Percentiles rank a stretch among this genome's conserved stretches.
phyloP scores from a whole-genome alignment of 2,329 filamentous ascomycete genomes.

The Stagonosporopsis rhizophila region DNA sequence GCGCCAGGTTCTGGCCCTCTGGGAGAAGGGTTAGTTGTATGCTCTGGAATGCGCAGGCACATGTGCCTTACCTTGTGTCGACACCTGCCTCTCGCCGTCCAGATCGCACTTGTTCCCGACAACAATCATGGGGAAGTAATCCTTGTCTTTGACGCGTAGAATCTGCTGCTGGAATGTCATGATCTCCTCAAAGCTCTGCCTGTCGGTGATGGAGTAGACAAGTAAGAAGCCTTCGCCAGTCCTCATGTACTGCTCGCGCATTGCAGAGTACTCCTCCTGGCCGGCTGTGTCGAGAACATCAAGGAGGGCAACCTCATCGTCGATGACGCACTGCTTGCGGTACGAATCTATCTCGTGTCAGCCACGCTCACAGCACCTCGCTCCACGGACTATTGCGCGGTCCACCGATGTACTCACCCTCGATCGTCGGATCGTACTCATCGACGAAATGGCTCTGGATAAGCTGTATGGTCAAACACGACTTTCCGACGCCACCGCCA shows the following conservation, averaged over 20 bases:
- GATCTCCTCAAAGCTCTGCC: slow-evolving; percentile 98
- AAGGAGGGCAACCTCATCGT: slow-evolving; percentile 95
- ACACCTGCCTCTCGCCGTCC: slow-evolving; percentile 88
- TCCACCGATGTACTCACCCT: slow-evolving; percentile 68
- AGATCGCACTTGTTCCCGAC: slow-evolving; percentile 99
- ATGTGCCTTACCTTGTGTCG: slow-evolving; percentile 77
- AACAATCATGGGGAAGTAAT: slow-evolving; percentile 99
- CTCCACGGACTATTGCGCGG: background rate
- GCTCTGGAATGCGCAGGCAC: slow-evolving; percentile 7
- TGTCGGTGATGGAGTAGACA: slow-evolving; percentile 97
- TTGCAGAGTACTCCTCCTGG: slow-evolving; percentile 98
- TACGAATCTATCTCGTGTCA: slow-evolving; percentile 77
- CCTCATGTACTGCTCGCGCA: slow-evolving; percentile 99
- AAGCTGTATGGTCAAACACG: slow-evolving; percentile 92
- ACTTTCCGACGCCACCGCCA: slow-evolving; percentile 98
- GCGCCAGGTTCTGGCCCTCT: slow-evolving; percentile 91
- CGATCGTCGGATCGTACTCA: slow-evolving; percentile 98
- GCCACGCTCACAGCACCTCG: background rate
- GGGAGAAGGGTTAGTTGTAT: slow-evolving; percentile 35
- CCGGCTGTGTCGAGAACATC: slow-evolving; percentile 98
- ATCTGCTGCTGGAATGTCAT: slow-evolving; percentile 99
- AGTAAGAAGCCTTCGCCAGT: slow-evolving; percentile 97
- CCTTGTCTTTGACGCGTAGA: slow-evolving; percentile 97
- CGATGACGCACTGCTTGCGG: slow-evolving; percentile 99
- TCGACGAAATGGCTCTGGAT: slow-evolving; percentile 92